Base-by-base conservation (phyloP, 176 grass and related monocot genomes). In the Oryza punctata region DNA sequence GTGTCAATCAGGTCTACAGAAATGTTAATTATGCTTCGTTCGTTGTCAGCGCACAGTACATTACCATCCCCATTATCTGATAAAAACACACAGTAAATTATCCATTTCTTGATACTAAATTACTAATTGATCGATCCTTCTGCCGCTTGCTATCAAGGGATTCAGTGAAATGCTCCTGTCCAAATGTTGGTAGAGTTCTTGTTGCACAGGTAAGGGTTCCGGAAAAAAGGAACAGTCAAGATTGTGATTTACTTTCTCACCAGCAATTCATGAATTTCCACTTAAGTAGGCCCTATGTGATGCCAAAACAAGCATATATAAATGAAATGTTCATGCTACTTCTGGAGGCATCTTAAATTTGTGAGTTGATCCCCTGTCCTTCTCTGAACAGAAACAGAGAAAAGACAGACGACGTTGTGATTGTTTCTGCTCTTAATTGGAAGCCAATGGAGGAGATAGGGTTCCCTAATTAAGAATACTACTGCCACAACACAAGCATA, bases 141-240 rank as follows among this genome's bases (percentile, higher is more conserved):
- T 19, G 49, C 49, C 6, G 35, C 12, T 38, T 26, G 21, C 43
- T 45, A 41, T 11, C 9, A 41, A 11, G 40, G 40, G 60, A 59
- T 43, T 25, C 21, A 33, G 46, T 61, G 33, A 6, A 50, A 49
- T 3, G 25, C 24, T 32, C 19, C 14, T 18, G 46, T 45, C 25
- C 35, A 85, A 63, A 85, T 19, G 2, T 37, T 47, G 65, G 38
- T 30, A n/a, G 52, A 78, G n/a, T 85, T 76, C 2, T 84, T 60
- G 7, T 85, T 78, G 49, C 5, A 65, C 49, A n/a, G 63, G 54
- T 79, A 79, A 79, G 28, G 65, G 40, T 37, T 41, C 84, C 10
- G 6, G 54, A 21, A 38, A 85, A 63, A 21, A 72, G 23, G 10
- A 50, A 29, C 54, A 71, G 19, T 41, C 75, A 71, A 45, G 37